Evolutionary conservation across 2,329 filamentous ascomycete genomes (phyloP).

Genomic region (Colletotrichum falcatum): DNA sequence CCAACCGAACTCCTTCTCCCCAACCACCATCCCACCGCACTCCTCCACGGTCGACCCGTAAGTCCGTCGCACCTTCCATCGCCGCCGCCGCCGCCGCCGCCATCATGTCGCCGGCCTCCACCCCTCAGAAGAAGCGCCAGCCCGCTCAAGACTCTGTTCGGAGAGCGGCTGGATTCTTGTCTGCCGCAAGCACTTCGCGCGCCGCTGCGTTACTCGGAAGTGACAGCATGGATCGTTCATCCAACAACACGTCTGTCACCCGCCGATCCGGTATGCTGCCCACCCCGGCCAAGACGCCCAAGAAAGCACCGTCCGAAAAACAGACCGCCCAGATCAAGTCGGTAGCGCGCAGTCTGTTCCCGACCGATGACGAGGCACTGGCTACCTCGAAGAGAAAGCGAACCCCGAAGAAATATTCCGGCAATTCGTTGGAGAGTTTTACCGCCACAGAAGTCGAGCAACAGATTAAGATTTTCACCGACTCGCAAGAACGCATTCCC

Average conservation of each 20-base stretch:
- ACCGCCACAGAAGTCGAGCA: constrained; percentile 66
- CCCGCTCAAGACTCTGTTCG: constrained; percentile 61
- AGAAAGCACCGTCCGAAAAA: constrained; percentile 68
- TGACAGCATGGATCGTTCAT: constrained; percentile 43
- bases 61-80: constrained; percentile 45
- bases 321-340: constrained; percentile 63
- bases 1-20: constrained; percentile 69
- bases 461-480: constrained; percentile 80
- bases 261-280: constrained; percentile 71
- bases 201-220: constrained; percentile 58
- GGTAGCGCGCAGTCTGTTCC: constrained; percentile 72
- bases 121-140: constrained; percentile 60
- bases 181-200: constrained; percentile 56
- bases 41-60: constrained; percentile 51
- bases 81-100: constrained; percentile 42
- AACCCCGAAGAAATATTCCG: constrained; percentile 66
- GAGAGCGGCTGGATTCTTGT: constrained; percentile 60
- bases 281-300: constrained; percentile 83
- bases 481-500: constrained; percentile 82
- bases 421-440: constrained; percentile 69
- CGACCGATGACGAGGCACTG: constrained; percentile 67
- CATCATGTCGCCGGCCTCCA: constrained; percentile 46
- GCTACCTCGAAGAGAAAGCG: constrained; percentile 70
- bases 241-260: constrained; percentile 45
- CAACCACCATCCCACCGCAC: constrained; percentile 50